phyloP scores from a whole-genome alignment of 371 early-diverging fungal genomes.

The Entomophthora muscae region DNA sequence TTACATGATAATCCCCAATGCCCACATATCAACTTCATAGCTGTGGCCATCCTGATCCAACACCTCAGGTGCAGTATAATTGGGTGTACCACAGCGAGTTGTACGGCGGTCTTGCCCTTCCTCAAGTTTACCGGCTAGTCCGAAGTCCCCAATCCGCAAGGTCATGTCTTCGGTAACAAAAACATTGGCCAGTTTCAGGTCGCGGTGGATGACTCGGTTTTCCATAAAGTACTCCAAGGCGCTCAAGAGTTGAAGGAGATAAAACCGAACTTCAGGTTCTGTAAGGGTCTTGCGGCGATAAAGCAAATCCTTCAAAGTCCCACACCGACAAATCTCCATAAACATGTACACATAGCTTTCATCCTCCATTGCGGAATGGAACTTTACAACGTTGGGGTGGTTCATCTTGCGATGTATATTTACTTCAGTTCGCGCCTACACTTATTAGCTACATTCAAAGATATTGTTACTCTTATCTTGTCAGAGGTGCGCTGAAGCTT shows the following conservation, averaged over 20 bases:
- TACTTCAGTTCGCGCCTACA: conserved; percentile 36
- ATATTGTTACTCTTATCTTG: background rate
- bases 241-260: conserved; percentile 66
- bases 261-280: conserved; percentile 31
- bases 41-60: conserved; percentile 85
- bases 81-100: conserved; percentile 98
- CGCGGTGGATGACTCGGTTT: conserved; percentile 88
- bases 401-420: conserved; percentile 58
- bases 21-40: conserved; percentile 97
- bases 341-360: conserved; percentile 76
- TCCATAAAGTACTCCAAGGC: conserved; percentile 74
- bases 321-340: conserved; percentile 84
- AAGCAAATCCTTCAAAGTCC: conserved; percentile 72
- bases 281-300: conserved; percentile 22
- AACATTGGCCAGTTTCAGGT: conserved; percentile 92
- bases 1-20: conserved; percentile 87
- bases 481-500: background rate
- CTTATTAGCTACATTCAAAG: background rate
- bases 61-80: conserved; percentile 97
- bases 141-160: conserved; percentile 96
- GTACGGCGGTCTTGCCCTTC: conserved; percentile 70
- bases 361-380: conserved; percentile 78
- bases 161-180: conserved; percentile 78
- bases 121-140: conserved; percentile 69
- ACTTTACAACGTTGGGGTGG: conserved; percentile 77